Base-by-base conservation (phyloP, 2,329 filamentous ascomycete genomes). In the Fusarium albidum region DNA sequence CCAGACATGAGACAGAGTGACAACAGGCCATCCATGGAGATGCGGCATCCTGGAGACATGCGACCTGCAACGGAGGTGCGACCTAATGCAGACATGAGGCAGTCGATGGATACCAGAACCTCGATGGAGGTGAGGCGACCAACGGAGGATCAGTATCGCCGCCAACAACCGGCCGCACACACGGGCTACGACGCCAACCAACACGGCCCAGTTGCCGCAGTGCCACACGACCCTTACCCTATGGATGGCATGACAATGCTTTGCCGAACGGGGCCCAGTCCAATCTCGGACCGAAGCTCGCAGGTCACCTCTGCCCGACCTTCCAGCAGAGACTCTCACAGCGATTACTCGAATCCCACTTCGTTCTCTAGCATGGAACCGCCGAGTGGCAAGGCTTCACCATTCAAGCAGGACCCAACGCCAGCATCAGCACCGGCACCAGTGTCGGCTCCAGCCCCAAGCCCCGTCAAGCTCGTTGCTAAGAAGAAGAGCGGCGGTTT, bases 161-260 rank as follows among this genome's bases (percentile, higher is more conserved):
- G 64, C 11, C 61, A 61, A 38, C 63, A 65, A 11, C 45, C 50
- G 11, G 13, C 55, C 7, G 44, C 52, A 11, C 61, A 68, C 29
- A 55, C 59, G 29, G 55, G 67, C 21, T 75, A 74, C 41, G 83
- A 86, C 52, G 63, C 71, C 32, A 78, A 76, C 49, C 87, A 92
- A 59, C 70, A 75, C 40, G 82, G 82, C 4, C 81, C 87, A 18
- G 84, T 91, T 54, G 80, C 86, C 5, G 75, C 85, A 12, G 84
- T 96, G 3, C 92, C 94, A 12, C 92, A 97, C 67, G 96, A 98
- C 65, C 92, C 95, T 9, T 97, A 97, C 70, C 93, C 94, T 0
- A 85, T 89, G 72, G 94, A 98, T 70, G 94, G 93, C 5, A 98
- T 98, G 92, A 97, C 94, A 0, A 96, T 98, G 85, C 89, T 97